Evolutionary conservation across 2,329 filamentous ascomycete genomes (phyloP), one percentile per base, ranked within the genome.

Genomic region (Diaporthe citri): DNA sequence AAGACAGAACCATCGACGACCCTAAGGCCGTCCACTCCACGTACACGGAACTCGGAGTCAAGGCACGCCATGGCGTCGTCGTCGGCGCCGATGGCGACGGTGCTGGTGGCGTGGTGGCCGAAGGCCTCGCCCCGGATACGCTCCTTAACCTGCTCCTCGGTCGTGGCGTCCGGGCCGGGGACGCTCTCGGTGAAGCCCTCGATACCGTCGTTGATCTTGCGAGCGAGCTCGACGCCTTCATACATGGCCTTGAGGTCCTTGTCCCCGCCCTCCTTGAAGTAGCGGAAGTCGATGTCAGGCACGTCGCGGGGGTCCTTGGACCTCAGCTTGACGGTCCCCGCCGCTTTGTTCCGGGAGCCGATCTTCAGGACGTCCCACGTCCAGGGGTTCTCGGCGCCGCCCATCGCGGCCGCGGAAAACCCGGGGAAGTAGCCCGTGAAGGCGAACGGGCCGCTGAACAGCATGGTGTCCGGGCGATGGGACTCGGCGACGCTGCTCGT

Each of bases 291-390:
- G 79, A 92, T 92, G 20, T 87, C 82, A 0, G 92, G 92, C 22
- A 87, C 86, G 66, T 93, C 92, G 0, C 88, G 86, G 0, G 92
- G 91, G 78, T 93, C 87, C 0, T 87, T 83, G 0, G 90, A 92
- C n/a, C 84, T 85, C 1, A 94, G 85, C 1, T 83, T 88, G 17
- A 94, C 91, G 0, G 86, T 90, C n/a, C 93, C 93, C 4, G 87
- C 86, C 7, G 25, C 39, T 34, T 86, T 85, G 46, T 93, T 93
- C 72, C 87, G 86, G 0, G 88, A 84, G 56, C 76, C 74, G 52
- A 79, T 76, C 17, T 74, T 79, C 89, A 88, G 5, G 86, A 86
- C 79, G 90, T 90, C 77, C 64, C 77, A 76, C 67, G 59, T 77
- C 4, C 56, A 62, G 1, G 75, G 4, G 17, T 31, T 69, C 22